Percentiles rank a stretch among this genome's conserved stretches.
These are phyloP conservation scores for Penicillium occitanis DNA, from an alignment of 2,329 filamentous ascomycete genomes.

Conservation along the genomic window DNA sequence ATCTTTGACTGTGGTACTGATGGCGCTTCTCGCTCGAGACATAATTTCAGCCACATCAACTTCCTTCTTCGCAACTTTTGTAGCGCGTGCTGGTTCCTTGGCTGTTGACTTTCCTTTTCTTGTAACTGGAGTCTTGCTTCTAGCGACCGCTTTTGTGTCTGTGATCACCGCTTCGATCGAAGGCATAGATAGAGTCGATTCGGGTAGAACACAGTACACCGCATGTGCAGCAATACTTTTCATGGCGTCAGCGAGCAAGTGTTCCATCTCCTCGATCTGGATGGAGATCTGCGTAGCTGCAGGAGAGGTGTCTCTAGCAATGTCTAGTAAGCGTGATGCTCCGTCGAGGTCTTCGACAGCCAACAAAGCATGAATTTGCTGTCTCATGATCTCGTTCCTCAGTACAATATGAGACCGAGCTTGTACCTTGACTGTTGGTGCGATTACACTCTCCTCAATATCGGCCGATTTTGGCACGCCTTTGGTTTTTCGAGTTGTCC, in stretches of 20 bases:
- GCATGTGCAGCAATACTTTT: constrained; percentile 69
- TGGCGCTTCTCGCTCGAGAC: constrained; percentile 36
- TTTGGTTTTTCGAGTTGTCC: constrained; percentile 35
- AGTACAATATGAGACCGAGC: constrained; percentile 45
- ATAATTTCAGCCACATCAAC: constrained; percentile 41
- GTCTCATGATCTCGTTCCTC: constrained; percentile 51
- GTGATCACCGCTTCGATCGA: constrained; percentile 51
- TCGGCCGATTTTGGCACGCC: constrained; percentile 26
- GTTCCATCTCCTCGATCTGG: constrained; percentile 39
- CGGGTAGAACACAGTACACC: constrained; percentile 84
- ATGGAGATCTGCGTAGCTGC: constrained; percentile 64
- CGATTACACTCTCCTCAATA: constrained; percentile 24
- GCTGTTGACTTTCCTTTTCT: constrained; percentile 32
- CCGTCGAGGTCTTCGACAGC: constrained; percentile 54
- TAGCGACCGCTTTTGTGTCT: constrained; percentile 36
- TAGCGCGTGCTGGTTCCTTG: constrained; percentile 30
- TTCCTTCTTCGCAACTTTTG: constrained; percentile 31
- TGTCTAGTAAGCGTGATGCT: constrained; percentile 55
- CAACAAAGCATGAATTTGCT: constrained; percentile 52
- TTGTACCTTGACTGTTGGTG: constrained; percentile 30
- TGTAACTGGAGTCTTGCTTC: constrained; percentile 26
- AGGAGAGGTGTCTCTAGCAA: constrained; percentile 35
- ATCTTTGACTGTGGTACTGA: constrained; percentile 35
- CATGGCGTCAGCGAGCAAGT: constrained; percentile 41
- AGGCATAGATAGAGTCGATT: constrained; percentile 87